Conservation (phyloP, 305 asterid genomes). For the Solanum hybrid region DNA sequence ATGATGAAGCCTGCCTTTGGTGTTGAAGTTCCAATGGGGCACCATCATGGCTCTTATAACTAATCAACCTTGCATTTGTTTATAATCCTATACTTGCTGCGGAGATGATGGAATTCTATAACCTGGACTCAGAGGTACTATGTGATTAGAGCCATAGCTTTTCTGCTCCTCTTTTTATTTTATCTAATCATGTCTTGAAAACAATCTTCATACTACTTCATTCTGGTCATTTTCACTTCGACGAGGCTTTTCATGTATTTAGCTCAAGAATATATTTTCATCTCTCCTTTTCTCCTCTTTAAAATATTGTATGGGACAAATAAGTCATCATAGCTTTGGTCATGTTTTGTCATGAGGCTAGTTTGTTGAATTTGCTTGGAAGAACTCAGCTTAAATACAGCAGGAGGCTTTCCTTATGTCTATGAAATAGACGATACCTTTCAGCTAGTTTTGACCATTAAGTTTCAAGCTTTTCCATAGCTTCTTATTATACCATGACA, state of each 20-base stretch:
- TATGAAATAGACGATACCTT: background rate
- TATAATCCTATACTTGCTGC: background rate
- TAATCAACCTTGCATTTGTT: background rate
- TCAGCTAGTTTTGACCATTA: background rate
- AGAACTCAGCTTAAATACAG: background rate
- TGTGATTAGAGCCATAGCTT: background rate
- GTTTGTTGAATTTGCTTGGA: background rate
- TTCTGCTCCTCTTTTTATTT: background rate
- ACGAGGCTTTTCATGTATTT: background rate
- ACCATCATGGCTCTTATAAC: slow-evolving; percentile 1
- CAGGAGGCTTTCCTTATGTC: background rate
- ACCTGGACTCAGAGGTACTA: background rate
- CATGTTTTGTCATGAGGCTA: background rate
- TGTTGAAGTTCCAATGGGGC: slow-evolving; percentile 7
- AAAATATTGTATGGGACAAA: background rate
- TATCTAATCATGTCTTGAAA: background rate
- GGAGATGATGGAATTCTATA: slow-evolving; percentile 2
- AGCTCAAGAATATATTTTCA: background rate
- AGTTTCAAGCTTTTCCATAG: background rate
- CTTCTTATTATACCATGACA: background rate
- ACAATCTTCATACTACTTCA: background rate
- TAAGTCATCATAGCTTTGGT: background rate
- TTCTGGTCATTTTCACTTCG: background rate
- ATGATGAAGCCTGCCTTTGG: slow-evolving; percentile 6
- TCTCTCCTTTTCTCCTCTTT: background rate